These are phyloP conservation scores for Hypomontagnella submonticulosa DNA, from an alignment of 495 filamentous ascomycete species.

Conservation along the genomic window DNA sequence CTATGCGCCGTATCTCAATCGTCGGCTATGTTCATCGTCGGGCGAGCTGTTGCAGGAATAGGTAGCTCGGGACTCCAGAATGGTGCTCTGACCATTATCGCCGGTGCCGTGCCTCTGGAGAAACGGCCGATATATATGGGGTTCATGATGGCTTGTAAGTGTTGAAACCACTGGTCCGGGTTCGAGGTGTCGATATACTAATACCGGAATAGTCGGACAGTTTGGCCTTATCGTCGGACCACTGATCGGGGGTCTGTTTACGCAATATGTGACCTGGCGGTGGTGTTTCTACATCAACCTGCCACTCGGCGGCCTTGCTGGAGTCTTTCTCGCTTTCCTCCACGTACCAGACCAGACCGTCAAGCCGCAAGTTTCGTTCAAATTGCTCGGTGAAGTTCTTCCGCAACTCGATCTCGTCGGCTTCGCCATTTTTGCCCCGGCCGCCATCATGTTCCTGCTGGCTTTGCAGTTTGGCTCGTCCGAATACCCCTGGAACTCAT, in stretches of 20 bases:
- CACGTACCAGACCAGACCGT: conserved; percentile 55
- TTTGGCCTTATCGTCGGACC: conserved; percentile 59
- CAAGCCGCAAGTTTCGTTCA: conserved; percentile 39
- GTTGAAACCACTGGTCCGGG: neutral
- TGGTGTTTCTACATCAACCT: conserved; percentile 77
- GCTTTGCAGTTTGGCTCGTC: conserved; percentile 66
- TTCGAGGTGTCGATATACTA: neutral
- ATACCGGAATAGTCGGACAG: conserved; percentile 45
- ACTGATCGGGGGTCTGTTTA: conserved; percentile 71
- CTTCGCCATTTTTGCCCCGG: conserved; percentile 59
- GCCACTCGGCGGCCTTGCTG: conserved; percentile 65
- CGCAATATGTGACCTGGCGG: conserved; percentile 62
- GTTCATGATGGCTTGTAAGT: conserved; percentile 44
- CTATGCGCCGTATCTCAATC: conserved; percentile 63
- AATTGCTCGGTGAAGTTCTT: conserved; percentile 34
- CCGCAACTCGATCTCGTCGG: conserved; percentile 62
- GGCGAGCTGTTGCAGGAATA: conserved; percentile 65
- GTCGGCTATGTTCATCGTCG: conserved; percentile 64
- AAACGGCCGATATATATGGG: conserved; percentile 55
- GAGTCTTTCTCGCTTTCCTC: conserved; percentile 54
- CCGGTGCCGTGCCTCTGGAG: conserved; percentile 56
- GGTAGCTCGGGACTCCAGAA: conserved; percentile 62
- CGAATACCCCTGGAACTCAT: conserved; percentile 59
- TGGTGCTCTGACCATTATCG: conserved; percentile 64
- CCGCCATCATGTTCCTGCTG: conserved; percentile 60